A percentile compares a stretch with the other conserved stretches of the same genome.
phyloP scores from a whole-genome alignment of 352 stramenopile genomes.

The Sclerospora graminicola region DNA sequence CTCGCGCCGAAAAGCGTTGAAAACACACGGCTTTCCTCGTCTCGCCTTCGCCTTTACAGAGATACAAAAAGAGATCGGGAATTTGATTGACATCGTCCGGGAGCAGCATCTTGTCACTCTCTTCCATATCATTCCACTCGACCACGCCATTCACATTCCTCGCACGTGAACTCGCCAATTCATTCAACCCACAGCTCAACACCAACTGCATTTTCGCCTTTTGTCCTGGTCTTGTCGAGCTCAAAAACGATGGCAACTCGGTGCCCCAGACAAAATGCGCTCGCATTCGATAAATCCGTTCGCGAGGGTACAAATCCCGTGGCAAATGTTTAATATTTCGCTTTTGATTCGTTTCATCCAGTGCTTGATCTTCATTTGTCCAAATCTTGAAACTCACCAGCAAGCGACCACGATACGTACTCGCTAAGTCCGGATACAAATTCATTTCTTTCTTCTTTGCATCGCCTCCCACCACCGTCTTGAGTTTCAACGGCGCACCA shows the following conservation, averaged over 20 bases:
- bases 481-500: conserved; percentile 45
- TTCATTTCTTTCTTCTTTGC: conserved; percentile 82
- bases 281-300: conserved; percentile 58
- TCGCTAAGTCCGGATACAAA: conserved; percentile 66
- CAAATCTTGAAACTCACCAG: conserved; percentile 68
- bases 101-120: conserved; percentile 70
- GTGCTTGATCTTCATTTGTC: conserved; percentile 52
- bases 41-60: conserved; percentile 61
- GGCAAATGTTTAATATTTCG: conserved; percentile 68
- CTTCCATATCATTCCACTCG: conserved; percentile 74
- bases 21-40: conserved; percentile 62
- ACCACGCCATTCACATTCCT: conserved; percentile 74
- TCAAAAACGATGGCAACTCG: conserved; percentile 65
- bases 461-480: conserved; percentile 44
- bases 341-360: conserved; percentile 81
- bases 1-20: conserved; percentile 66
- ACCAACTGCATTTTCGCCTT: conserved; percentile 75
- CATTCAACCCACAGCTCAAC: conserved; percentile 50
- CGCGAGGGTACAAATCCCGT: conserved; percentile 41
- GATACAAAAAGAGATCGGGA: conserved; percentile 84
- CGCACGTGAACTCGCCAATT: conserved; percentile 39
- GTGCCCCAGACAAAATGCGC: conserved; percentile 67
- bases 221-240: conserved; percentile 53
- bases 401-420: conserved; percentile 73
- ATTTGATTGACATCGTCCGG: conserved; percentile 66